Conservation (phyloP, 805 yeast genomes). For the Candida endomychidarum region DNA sequence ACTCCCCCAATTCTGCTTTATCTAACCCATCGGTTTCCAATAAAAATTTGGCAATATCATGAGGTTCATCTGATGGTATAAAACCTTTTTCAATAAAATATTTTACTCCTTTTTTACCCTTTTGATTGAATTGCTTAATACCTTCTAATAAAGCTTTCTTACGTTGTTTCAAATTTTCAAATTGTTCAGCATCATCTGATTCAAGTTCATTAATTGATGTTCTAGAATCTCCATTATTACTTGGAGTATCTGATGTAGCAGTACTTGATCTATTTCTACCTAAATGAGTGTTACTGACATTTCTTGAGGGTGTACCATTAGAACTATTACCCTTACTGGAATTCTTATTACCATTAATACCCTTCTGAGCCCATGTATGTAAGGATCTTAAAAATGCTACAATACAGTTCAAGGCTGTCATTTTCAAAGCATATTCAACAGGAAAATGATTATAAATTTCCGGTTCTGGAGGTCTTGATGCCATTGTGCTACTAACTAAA, state of each 20-base stretch:
- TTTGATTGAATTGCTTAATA: constrained; percentile 74
- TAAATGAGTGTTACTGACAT: constrained; percentile 11
- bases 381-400: constrained; percentile 82
- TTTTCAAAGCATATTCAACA: constrained; percentile 78
- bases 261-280: constrained; percentile 30
- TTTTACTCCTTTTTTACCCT: constrained; percentile 78
- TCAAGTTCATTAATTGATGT: constrained; percentile 30
- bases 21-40: constrained; percentile 73
- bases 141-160: constrained; percentile 82
- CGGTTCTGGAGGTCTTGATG: constrained; percentile 55
- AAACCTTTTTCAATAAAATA: constrained; percentile 63
- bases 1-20: constrained; percentile 85
- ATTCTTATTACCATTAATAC: constrained; percentile 21
- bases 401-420: constrained; percentile 74
- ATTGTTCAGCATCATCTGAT: constrained; percentile 75
- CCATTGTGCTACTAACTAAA: constrained; percentile 65
- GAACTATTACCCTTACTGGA: constrained; percentile 3
- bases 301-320: constrained; percentile 3
- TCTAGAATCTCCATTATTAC: constrained; percentile 26
- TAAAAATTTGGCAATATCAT: constrained; percentile 72
- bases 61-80: constrained; percentile 58
- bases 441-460: constrained; percentile 60
- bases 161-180: constrained; percentile 78
- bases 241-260: constrained; percentile 26
- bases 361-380: constrained; percentile 82